Conservation (phyloP, 352 stramenopile genomes). For the Phytopythium vexans region DNA sequence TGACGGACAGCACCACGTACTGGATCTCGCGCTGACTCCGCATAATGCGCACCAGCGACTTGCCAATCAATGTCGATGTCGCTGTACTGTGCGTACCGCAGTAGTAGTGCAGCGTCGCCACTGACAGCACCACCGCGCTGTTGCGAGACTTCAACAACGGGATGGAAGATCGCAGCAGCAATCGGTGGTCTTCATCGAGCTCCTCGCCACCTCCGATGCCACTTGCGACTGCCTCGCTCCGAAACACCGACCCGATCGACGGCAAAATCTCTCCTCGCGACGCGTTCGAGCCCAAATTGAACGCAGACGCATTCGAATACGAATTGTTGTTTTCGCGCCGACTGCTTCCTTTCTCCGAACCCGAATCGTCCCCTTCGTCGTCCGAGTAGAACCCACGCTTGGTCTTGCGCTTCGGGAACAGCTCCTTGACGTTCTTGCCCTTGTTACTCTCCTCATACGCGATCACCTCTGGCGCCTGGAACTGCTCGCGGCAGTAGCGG, state of each 20-base stretch:
- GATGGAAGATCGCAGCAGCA: constrained; percentile 94
- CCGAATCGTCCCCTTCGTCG: constrained; percentile 90
- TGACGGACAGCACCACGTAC: constrained; percentile 96
- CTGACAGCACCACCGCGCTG: constrained; percentile 95
- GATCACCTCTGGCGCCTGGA: constrained; percentile 82
- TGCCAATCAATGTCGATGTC: constrained; percentile 91
- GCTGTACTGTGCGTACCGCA: constrained; percentile 89
- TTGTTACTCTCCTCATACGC: constrained; percentile 18
- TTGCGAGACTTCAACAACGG: constrained; percentile 97
- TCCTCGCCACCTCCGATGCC: constrained; percentile 74
- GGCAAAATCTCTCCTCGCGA: constrained; percentile 44
- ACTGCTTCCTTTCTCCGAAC: constrained; percentile 39
- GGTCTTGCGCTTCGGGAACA: constrained; percentile 66
- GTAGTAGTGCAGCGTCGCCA: constrained; percentile 97
- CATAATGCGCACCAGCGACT: constrained; percentile 97
- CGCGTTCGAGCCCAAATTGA: constrained; percentile 28
- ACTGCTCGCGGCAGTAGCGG: constrained; percentile 96
- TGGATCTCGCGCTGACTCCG: constrained; percentile 96
- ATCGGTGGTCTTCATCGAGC: constrained; percentile 94
- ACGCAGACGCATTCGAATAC: constrained; percentile 35
- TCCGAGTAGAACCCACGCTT: constrained; percentile 96
- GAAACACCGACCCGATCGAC: constrained; percentile 75
- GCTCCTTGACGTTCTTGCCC: constrained; percentile 40
- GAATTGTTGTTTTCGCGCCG: constrained; percentile 14
- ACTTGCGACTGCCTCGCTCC: constrained; percentile 60